phyloP scores from a whole-genome alignment of 2,329 filamentous ascomycete genomes.

The Hypoxylon sp. region DNA sequence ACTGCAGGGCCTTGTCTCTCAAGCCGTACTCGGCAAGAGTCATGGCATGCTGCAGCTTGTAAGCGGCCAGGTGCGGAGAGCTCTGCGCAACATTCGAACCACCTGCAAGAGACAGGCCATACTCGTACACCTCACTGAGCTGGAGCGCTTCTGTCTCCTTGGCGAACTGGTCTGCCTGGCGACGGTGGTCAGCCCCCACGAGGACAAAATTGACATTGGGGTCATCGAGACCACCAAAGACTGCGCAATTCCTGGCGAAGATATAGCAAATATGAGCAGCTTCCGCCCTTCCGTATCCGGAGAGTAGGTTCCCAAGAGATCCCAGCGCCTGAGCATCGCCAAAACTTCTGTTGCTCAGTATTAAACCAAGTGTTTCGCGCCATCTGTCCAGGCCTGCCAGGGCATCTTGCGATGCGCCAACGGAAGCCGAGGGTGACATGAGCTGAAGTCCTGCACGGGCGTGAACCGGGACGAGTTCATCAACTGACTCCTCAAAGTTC shows the following conservation, averaged over 20 bases:
- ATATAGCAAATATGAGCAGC: conserved; percentile 95
- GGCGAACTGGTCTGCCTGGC: conserved; percentile 73
- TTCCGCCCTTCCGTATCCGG: conserved; percentile 85
- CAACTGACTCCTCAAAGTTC: conserved; percentile 92
- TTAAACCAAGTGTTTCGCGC: conserved; percentile 86
- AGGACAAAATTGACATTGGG: conserved; percentile 79
- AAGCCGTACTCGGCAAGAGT: conserved; percentile 84
- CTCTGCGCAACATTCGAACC: conserved; percentile 61
- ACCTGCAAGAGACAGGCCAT: conserved; percentile 76
- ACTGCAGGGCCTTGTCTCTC: conserved; percentile 83
- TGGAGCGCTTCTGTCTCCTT: conserved; percentile 87
- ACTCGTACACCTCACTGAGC: conserved; percentile 96
- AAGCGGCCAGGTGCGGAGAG: conserved; percentile 84
- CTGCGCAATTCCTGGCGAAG: conserved; percentile 74
- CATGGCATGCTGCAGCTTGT: conserved; percentile 90
- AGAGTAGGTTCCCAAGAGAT: conserved; percentile 81
- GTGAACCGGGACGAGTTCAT: conserved; percentile 92
- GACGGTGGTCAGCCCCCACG: conserved; percentile 82
- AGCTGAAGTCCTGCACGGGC: conserved; percentile 92
- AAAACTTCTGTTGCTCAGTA: conserved; percentile 85
- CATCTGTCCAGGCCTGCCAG: conserved; percentile 90
- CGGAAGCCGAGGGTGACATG: conserved; percentile 74
- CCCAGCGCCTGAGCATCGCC: conserved; percentile 81
- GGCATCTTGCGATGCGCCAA: conserved; percentile 71
- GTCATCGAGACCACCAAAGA: conserved; percentile 87